Base-by-base conservation (phyloP, 2,329 filamentous ascomycete genomes). In the Metarhizium sp. region DNA sequence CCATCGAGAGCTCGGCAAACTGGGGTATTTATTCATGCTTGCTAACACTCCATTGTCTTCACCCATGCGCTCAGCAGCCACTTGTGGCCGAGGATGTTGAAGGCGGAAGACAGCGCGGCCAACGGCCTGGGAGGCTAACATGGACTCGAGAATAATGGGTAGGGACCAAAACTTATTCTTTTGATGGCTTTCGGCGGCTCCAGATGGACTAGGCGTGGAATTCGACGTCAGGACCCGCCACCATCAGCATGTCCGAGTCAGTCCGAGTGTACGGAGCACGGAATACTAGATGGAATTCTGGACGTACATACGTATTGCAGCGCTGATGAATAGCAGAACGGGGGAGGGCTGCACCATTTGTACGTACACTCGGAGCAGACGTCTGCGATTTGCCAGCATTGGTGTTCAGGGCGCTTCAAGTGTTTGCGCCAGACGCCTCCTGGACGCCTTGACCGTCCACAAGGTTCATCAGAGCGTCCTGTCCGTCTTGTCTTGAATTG, bases 381-480 rank as follows among this genome's bases (percentile, higher is more conserved):
- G n/a, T 40, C 18, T 51, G 50, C 25, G 13, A 52, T 52, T 46
- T 46, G 51, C 40, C 43, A 32, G 8, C 38, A 18, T 40, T 40
- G 36, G 10, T 32, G 47, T 30, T 51, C 16, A 40, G 40, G 43
- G 53, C 42, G 53, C 53, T 30, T 48, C 13, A 30, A 30, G 25
- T 48, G 45, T 30, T 30, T 55, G 45, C 50, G 54, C 36, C 54
- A 42, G 54, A 55, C 50, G 54, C 54, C 54, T 52, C 54, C 50
- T 32, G 50, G 50, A 40, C 54, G 54, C 53, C 53, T 16, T 46
- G 53, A 45, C 53, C 51, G 43, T 40, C 42, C 11, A 42, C 42
- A 46, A 13, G 30, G 42, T 36, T 36, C 43, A 18, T 52, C 30
- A 18, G 14, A 36, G 40, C 40, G 42, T 45, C 51, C 45, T n/a